A percentile compares a stretch with the other conserved stretches of the same genome.
These are phyloP conservation scores for Dentipellis fragilis DNA, from an alignment of 768 basidiomycete genomes.

Conservation along the genomic window DNA sequence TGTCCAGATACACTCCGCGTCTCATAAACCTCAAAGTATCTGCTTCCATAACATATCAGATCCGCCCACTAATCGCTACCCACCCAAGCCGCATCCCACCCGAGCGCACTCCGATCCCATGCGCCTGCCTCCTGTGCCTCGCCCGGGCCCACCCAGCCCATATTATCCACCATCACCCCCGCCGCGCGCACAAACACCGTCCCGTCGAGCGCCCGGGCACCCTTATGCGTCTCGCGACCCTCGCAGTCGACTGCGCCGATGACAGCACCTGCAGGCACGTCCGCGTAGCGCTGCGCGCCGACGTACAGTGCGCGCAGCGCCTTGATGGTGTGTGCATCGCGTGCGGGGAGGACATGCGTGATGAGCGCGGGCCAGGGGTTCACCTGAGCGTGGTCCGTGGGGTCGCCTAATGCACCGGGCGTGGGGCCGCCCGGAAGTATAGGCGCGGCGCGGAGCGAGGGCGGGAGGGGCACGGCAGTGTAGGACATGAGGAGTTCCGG, in stretches of 20 bases:
- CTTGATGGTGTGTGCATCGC: slow-evolving; percentile 44
- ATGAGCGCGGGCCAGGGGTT: slow-evolving; percentile 47
- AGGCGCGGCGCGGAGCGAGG: slow-evolving; percentile 24
- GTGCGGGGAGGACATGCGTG: slow-evolving; percentile 34
- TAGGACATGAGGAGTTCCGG: slow-evolving; percentile 36
- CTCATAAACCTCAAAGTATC: too few relatives aligned
- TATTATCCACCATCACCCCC: slow-evolving; percentile 41
- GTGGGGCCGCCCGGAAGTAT: slow-evolving; percentile 15
- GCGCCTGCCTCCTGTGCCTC: slow-evolving; percentile 26
- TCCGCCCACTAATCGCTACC: slow-evolving; percentile 14
- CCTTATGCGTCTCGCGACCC: slow-evolving; percentile 36
- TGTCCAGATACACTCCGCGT: too few relatives aligned
- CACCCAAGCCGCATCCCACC: slow-evolving; percentile 55
- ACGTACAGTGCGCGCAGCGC: slow-evolving; percentile 36
- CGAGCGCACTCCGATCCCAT: slow-evolving; percentile 50
- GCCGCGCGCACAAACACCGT: slow-evolving; percentile 48
- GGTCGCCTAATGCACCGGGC: slow-evolving; percentile 24
- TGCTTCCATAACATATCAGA: too few relatives aligned
- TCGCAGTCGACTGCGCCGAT: slow-evolving; percentile 32
- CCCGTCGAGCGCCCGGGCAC: slow-evolving; percentile 38
- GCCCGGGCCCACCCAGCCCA: slow-evolving; percentile 48
- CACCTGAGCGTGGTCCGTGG: slow-evolving; percentile 24
- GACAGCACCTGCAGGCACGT: slow-evolving; percentile 27
- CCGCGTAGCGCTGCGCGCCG: slow-evolving; percentile 39
- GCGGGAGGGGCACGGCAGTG: slow-evolving; percentile 23